phyloP scores from a whole-genome alignment of 2,329 filamentous ascomycete species.

The Tolypocladium tropicale region DNA sequence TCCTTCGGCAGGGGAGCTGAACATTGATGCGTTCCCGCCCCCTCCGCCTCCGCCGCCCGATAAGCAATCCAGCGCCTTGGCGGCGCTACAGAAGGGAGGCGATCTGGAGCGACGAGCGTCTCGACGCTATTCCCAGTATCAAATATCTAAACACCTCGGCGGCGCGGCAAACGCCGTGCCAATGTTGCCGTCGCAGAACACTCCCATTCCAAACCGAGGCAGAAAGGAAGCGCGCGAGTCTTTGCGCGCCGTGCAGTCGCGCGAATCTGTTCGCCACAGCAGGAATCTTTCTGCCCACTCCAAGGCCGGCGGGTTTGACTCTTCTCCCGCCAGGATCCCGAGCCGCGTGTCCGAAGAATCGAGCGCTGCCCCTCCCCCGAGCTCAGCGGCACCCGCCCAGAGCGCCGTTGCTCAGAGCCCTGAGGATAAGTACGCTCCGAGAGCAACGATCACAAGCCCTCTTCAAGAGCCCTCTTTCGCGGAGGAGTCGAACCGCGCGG shows the following conservation, averaged over 20 bases:
- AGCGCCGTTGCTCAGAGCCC: constrained; percentile 43
- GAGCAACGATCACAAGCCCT: constrained; percentile 50
- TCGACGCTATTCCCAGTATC: constrained; percentile 87
- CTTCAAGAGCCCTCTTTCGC: constrained; percentile 33
- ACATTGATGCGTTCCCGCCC: constrained; percentile 57
- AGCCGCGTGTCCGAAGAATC: constrained; percentile 55
- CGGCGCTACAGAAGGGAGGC: constrained; percentile 81
- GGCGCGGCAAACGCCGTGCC: constrained; percentile 72
- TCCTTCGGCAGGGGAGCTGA: constrained; percentile 31
- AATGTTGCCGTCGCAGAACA: constrained; percentile 74
- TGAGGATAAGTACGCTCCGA: constrained; percentile 51
- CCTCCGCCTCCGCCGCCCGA: constrained; percentile 59
- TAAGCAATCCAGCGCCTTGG: constrained; percentile 80
- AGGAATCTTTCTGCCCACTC: constrained; percentile 37
- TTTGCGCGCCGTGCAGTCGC: constrained; percentile 54
- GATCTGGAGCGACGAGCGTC: constrained; percentile 90
- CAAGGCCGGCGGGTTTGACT: constrained; percentile 35
- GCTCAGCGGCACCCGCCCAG: constrained; percentile 3
- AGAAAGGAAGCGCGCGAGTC: constrained; percentile 73
- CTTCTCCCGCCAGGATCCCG: constrained; percentile 50
- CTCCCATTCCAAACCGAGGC: constrained; percentile 75
- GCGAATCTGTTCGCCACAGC: constrained; percentile 40
- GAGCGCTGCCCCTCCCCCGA: constrained; percentile 11
- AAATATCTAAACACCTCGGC: constrained; percentile 89
- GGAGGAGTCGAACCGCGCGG: constrained; percentile 6